Base-by-base conservation (phyloP, 1,284 basidiomycete genomes). In the Irpex sp. region DNA sequence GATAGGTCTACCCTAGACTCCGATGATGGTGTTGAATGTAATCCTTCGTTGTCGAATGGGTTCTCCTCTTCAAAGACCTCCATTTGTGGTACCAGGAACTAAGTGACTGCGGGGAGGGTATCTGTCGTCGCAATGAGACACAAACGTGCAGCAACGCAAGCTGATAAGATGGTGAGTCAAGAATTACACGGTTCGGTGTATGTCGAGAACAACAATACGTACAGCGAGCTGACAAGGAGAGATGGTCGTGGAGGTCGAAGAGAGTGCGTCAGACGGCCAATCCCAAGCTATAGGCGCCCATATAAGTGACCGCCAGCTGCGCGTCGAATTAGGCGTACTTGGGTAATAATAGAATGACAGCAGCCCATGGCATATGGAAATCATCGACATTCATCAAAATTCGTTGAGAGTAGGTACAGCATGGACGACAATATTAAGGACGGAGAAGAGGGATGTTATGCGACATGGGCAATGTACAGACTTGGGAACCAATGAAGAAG, bases 61-160 rank as follows among this genome's bases (percentile, higher is more conserved):
- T 92, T 93, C 74, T 91, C 89, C 71, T 91, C 90, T 72, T 92
- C 88, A 70, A 88, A 88, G 17, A 80, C 74, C 65, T 90, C 88
- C 89, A 91, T 90, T 9, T 47, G 40, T 44, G 40, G 8, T 11
- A 11, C 4, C 40, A 19, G 34, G 54, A 6, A 36, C 8, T 13
- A 36, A 7, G 17, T 34, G 9, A 56, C 13, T 56, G 54, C 9
- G 54, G 31, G 7, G n/a, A 15, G 54, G 54, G 49, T 19, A 52
- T 26, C 26, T 26, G 26, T 26, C 26, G 26, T 26, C 26, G 26
- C 26, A 26, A 26, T 26, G 26, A 26, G 26, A 26, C 26, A 26
- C 26, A 26, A 26, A 26, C 26, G 26, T 26, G 26, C 26, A 26
- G 26, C 26, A 26, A 26, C 3, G 26, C 26, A 26, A 26, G 26